Percentiles rank a stretch among this genome's conserved stretches.
Evolutionary conservation across 2,329 filamentous ascomycete genomes (phyloP).

Genomic region (Colletotrichum cordylinicola): DNA sequence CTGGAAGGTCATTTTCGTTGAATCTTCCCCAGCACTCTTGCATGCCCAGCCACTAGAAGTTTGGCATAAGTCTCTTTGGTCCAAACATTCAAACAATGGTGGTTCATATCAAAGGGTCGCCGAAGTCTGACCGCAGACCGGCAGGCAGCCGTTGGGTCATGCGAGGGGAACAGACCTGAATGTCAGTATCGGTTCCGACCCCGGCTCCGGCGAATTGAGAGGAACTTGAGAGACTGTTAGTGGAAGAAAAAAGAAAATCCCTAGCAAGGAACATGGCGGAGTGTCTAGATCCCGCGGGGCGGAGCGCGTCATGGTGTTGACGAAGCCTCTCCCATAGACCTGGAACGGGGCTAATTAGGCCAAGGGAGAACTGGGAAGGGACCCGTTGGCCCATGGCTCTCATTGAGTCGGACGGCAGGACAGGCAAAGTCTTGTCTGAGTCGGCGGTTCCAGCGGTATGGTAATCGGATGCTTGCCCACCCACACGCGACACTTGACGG

Average conservation of each 20-base stretch:
- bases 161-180: background rate
- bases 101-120: background rate
- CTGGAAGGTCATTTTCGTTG: background rate
- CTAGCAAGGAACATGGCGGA: background rate
- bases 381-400: background rate
- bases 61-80: background rate
- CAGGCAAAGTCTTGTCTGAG: background rate
- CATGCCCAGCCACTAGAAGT: background rate
- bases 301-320: background rate
- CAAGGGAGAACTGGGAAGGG: background rate
- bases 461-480: background rate
- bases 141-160: background rate
- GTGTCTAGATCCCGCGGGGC: background rate
- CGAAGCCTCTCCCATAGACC: background rate
- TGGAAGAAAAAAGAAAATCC: background rate
- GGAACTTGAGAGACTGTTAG: background rate
- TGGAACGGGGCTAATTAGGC: background rate
- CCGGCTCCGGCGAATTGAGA: background rate
- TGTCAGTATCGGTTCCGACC: background rate
- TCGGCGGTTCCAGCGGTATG: background rate
- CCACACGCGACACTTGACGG: constrained; percentile 11
- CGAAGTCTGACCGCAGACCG: background rate
- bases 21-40: background rate
- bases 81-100: background rate
- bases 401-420: background rate